Evolutionary conservation across 169 alveolate species (phyloP), one percentile per base, ranked within the genome.

Genomic region (Plasmodium vivax): DNA sequence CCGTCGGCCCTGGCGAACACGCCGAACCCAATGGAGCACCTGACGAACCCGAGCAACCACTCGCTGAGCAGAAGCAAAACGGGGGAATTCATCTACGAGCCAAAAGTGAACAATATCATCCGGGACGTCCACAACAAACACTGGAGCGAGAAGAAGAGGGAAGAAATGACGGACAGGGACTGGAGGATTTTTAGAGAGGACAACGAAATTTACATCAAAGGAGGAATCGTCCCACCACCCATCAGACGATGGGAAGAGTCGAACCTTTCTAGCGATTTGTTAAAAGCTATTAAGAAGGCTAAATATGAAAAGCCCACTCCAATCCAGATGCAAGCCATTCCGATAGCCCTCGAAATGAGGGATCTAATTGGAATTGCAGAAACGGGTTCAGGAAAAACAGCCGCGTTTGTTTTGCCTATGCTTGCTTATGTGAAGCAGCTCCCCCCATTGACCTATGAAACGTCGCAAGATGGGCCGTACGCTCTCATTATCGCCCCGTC

Each of bases 291-390:
- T 34, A 95, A 96, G 77, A 93, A 56, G 94, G 97, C 95, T 68
- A 96, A 96, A 12, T 97, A 96, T 94, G 96, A 82, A 43, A 93
- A 96, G 32, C 99, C 99, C 0, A 98, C 99, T 41, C 99, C 99
- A n/a, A 99, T 99, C 34, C 98, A 98, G 84, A 98, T 99, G 99
- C 99, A 98, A 92, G 98, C 99, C 2, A 98, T 99, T 36, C 99
- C 99, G 6, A 97, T 98, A 12, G 99, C 99, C 0, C 93, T 98
- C 43, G 97, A 97, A 73, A 95, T 96, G 95, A 94, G 99, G 72
- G 99, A 99, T 96, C 88, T 99, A 92, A 98, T 99, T n/a, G 99
- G 99, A 16, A 96, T 99, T 56, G 99, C 99, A 5, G 99, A 98
- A 79, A 99, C 99, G 6, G 99, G 99, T 51, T 93, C 98, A 14